Evolutionary conservation across 371 early-diverging fungal species (phyloP), one percentile per base, ranked within the genome.

Genomic region (Apophysomyces trapeziformis): DNA sequence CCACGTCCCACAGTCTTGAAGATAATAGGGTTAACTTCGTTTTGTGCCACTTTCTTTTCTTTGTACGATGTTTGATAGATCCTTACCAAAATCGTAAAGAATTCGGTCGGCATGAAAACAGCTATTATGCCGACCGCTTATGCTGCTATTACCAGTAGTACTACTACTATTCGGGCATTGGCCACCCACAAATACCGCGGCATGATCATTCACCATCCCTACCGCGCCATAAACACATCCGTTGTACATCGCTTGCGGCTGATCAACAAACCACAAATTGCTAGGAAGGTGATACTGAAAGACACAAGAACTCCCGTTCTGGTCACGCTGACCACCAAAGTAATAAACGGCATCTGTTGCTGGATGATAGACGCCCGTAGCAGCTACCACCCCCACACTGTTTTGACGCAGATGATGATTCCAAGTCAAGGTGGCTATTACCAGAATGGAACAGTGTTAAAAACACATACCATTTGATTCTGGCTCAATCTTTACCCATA

Each of bases 1-100:
- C 54, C 54, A 50, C 1, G 54, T 50, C 1, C 54, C 54, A 50
- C 54, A 50, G 4, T 43, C 12, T 43, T 9, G 9, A 0, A 43
- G 46, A 45, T 13, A 45, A 45, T 6, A 12, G 7, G 5, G 16
- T 13, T 13, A 45, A 45, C 8, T 45, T n/a, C 0, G 1, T 13
- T 14, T 16, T 13, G 32, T 26, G 2, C 32, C 1, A 2, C 16
- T 45, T 45, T 45, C 16, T 45, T 0, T 45, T 45, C n/a, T n/a
- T 45, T 60, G 32, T 26, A 26, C 2, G 32, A 26, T 26, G 32
- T 26, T 3, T 26, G 32, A 26, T 2, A 26, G 32, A 26, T 41
- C 41, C 13, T 8, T 41, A 61, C 61, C 61, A 13, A 61, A 41
- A 61, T 61, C 61, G 61, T 61, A 61, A 13, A 61, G 16, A n/a